These are phyloP conservation scores for Phytophthora fragariaefolia DNA, from an alignment of 352 stramenopile genomes.

Conservation along the genomic window DNA sequence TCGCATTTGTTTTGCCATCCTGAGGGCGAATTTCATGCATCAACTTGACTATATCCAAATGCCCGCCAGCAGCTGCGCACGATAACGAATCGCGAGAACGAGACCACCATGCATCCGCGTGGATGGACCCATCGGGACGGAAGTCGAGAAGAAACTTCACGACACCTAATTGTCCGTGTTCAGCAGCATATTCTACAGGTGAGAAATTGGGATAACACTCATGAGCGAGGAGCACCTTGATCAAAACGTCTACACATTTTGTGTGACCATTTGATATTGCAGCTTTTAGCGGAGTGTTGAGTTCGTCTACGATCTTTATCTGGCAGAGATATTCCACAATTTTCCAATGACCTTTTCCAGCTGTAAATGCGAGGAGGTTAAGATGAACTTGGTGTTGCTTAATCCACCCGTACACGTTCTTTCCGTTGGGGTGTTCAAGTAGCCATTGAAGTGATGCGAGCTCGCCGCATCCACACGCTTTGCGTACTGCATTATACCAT, in stretches of 20 bases:
- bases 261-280: neutral
- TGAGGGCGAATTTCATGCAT: neutral
- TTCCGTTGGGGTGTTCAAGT: slow-evolving; percentile 1
- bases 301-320: neutral
- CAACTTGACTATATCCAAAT: neutral
- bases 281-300: neutral
- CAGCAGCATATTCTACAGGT: neutral
- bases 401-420: neutral
- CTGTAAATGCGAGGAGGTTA: neutral
- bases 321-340: neutral
- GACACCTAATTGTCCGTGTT: neutral
- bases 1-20: neutral
- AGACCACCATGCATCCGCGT: neutral
- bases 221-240: neutral
- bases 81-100: neutral
- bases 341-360: neutral
- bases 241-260: neutral
- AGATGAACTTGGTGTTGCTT: neutral
- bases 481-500: slow-evolving; percentile 7
- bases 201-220: neutral
- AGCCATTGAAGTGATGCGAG: slow-evolving; percentile 8
- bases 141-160: neutral
- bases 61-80: neutral
- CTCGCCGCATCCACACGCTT: neutral
- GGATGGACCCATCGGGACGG: neutral